phyloP scores from a whole-genome alignment of 2,329 filamentous ascomycete species.

The Colletotrichum sp. region DNA sequence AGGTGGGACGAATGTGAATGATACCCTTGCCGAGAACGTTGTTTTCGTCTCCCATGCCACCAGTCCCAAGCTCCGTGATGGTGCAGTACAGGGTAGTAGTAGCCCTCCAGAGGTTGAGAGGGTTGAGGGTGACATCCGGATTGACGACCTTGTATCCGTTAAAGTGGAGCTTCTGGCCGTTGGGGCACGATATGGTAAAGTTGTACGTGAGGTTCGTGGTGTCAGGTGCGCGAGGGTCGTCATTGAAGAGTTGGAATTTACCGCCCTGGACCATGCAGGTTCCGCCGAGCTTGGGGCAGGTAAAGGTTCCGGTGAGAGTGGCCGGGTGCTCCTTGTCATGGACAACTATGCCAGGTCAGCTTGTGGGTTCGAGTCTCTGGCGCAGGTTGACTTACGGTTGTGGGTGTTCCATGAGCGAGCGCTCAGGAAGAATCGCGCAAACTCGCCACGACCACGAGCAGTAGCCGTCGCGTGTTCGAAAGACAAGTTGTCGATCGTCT shows the following conservation, averaged over 20 bases:
- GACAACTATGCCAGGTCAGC: conserved; percentile 40
- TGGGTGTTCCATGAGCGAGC: conserved; percentile 60
- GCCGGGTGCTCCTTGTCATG: conserved; percentile 53
- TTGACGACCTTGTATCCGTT: conserved; percentile 68
- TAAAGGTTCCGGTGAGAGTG: conserved; percentile 64
- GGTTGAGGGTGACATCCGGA: conserved; percentile 61
- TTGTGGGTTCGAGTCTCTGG: neutral
- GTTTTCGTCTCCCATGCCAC: conserved; percentile 35
- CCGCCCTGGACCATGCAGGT: conserved; percentile 66
- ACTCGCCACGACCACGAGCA: conserved; percentile 57
- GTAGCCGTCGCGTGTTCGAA: conserved; percentile 58
- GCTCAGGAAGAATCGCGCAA: conserved; percentile 63
- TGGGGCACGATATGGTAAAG: conserved; percentile 61
- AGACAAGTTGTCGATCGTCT: conserved; percentile 48
- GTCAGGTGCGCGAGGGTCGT: conserved; percentile 58
- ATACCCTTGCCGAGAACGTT: conserved; percentile 62
- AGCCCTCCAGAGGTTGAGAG: conserved; percentile 63
- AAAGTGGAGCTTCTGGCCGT: conserved; percentile 59
- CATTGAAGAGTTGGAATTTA: conserved; percentile 62
- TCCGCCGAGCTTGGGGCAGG: conserved; percentile 57
- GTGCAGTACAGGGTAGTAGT: conserved; percentile 68
- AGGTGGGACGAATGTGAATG: conserved; percentile 56
- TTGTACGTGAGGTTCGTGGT: conserved; percentile 67
- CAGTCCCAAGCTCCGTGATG: conserved; percentile 46
- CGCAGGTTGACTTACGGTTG: neutral